Evolutionary conservation across 305 asterid species (phyloP).

Genomic region (Solanum hybrid): DNA sequence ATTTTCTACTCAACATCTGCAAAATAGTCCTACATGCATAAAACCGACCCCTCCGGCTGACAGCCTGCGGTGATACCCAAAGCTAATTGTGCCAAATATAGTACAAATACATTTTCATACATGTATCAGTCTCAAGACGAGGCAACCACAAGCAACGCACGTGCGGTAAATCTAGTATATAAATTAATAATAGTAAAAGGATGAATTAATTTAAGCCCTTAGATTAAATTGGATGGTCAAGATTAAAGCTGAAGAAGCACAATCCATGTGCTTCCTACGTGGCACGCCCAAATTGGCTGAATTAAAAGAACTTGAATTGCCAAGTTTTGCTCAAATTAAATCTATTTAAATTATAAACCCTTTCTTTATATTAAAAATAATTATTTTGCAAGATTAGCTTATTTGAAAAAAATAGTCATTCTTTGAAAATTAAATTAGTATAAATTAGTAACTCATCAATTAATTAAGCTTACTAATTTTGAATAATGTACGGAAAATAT

Average conservation of each 20-base stretch:
- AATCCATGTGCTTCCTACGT: not conserved
- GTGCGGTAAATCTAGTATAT: not conserved
- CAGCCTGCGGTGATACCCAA: not conserved
- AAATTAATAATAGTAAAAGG: no score
- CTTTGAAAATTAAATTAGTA: no score
- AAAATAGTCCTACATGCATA: not conserved
- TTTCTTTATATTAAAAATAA: not conserved
- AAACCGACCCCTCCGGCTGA: not conserved
- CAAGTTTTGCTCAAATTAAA: not conserved
- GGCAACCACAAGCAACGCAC: not conserved
- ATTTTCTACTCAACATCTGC: no score
- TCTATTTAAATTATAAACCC: not conserved
- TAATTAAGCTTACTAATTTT: no score
- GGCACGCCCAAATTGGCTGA: not conserved
- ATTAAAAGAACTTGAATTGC: no score
- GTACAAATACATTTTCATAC: not conserved
- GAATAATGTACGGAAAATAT: no score
- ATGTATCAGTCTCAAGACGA: not conserved
- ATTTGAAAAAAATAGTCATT: no score
- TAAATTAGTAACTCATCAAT: no score
- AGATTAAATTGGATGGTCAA: no score
- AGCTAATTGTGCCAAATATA: not conserved
- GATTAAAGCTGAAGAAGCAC: not conserved
- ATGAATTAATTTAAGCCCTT: no score
- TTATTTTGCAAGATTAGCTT: no score